These are phyloP conservation scores for Mortierella sp. DNA, from an alignment of 371 early-diverging fungal genomes.

Conservation along the genomic window DNA sequence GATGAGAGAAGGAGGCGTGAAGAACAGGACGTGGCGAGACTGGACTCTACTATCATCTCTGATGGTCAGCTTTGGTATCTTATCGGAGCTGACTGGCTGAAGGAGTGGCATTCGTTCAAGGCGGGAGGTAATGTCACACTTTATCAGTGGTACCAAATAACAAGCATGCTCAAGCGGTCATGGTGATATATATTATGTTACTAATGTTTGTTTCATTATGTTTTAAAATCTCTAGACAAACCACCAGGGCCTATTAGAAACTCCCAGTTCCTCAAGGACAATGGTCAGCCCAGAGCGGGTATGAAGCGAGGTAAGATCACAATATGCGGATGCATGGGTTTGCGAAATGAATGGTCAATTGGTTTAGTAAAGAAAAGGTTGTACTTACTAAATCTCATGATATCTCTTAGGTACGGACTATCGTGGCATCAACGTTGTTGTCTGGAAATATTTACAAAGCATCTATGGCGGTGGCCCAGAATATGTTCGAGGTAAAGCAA, in stretches of 20 bases:
- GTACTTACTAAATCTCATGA: not conserved
- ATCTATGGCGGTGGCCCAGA: conserved; percentile 58
- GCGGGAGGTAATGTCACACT: conserved; percentile 43
- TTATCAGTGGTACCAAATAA: not conserved
- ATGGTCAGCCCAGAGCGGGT: conserved; percentile 55
- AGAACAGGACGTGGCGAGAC: conserved; percentile 40
- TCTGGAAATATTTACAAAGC: conserved; percentile 40
- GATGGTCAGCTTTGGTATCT: conserved; percentile 60
- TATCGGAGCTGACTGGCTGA: conserved; percentile 59
- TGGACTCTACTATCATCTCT: conserved; percentile 53
- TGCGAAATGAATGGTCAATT: not conserved
- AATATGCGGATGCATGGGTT: not conserved
- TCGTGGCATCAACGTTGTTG: conserved; percentile 40
- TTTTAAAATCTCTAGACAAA: conserved; percentile 15
- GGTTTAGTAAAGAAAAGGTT: conserved; percentile 7
- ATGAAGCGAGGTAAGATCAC: conserved; percentile 57
- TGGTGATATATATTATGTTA: not conserved
- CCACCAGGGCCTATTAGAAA: conserved; percentile 54
- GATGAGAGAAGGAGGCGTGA: conserved; percentile 56
- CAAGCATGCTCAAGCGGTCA: not conserved
- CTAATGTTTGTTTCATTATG: not conserved
- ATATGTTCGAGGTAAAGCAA: conserved; percentile 34
- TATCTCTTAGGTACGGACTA: conserved; percentile 35
- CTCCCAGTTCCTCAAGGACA: conserved; percentile 57
- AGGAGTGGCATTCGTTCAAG: conserved; percentile 61